These are phyloP conservation scores for Calycina herbarum DNA, from an alignment of 2,329 filamentous ascomycete genomes.

Conservation along the genomic window DNA sequence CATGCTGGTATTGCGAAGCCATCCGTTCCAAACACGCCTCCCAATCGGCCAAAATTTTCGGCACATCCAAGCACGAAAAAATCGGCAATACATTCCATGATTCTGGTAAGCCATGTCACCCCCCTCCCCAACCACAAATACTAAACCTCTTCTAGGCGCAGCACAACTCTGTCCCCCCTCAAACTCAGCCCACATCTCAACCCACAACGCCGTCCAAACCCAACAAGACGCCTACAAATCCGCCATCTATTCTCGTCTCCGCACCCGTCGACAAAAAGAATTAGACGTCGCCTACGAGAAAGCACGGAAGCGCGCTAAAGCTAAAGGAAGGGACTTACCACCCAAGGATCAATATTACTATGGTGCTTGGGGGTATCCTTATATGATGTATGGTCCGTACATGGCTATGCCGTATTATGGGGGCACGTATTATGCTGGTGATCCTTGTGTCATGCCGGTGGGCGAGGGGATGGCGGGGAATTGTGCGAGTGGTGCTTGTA, in stretches of 20 bases:
- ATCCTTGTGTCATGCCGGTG: slow-evolving; percentile 40
- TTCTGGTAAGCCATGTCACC: slow-evolving; percentile 34
- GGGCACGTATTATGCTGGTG: slow-evolving; percentile 48
- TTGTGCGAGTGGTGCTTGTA: slow-evolving; percentile 52
- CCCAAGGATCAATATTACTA: slow-evolving; percentile 49
- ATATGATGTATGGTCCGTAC: slow-evolving; percentile 50
- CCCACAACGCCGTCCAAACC: slow-evolving; percentile 64
- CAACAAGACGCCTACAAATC: slow-evolving; percentile 27
- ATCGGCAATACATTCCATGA: slow-evolving; percentile 48
- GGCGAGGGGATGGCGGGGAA: slow-evolving; percentile 42
- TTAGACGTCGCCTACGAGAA: slow-evolving; percentile 59
- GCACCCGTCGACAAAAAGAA: slow-evolving; percentile 39
- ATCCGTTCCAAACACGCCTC: slow-evolving; percentile 58
- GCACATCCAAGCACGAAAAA: slow-evolving; percentile 48
- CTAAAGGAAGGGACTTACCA: slow-evolving; percentile 50
- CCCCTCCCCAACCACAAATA: neutral
- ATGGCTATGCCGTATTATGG: slow-evolving; percentile 44
- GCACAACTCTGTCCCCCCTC: slow-evolving; percentile 53
- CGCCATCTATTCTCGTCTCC: slow-evolving; percentile 30
- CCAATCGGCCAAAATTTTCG: slow-evolving; percentile 46
- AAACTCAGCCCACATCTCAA: slow-evolving; percentile 68
- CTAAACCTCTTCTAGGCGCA: slow-evolving; percentile 34
- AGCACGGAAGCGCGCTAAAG: slow-evolving; percentile 50
- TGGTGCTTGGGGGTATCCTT: slow-evolving; percentile 49
- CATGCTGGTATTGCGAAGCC: slow-evolving; percentile 81